Evolutionary conservation across 306 rosid genomes (phyloP), one percentile per base, ranked within the genome.

Genomic region (Castanea crenata): DNA sequence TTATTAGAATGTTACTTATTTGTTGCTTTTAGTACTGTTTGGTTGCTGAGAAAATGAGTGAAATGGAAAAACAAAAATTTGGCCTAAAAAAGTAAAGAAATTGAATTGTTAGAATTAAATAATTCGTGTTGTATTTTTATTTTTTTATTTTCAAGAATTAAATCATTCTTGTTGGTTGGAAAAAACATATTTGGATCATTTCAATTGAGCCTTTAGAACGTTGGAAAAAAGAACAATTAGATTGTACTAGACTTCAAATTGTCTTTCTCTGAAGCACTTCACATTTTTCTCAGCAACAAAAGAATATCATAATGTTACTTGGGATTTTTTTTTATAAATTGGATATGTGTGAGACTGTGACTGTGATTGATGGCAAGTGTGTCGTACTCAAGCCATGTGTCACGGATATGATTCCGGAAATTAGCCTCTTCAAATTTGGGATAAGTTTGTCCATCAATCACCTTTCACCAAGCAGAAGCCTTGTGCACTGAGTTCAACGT

Each of bases 11-110:
- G 15, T 62, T 71, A 34, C 19, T 67, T 80, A 63, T 16, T 59
- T 32, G 35, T 76, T 52, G 6, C 20, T 18, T 31, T 81, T 27
- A 9, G 1, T 15, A 38, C 7, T 64, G 74, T 79, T 79, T 64
- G 80, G 74, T 31, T 76, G 18, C 55, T 49, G 35, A 31, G 80
- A 76, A 76, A 76, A 67, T 62, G 64, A 74, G 52, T 41, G 35
- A 65, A 41, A 51, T 11, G 38, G 21, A 38, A 25, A 41, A 55
- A 20, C 12, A 25, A 41, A 4, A 32, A 10, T 4, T 11, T 10
- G 21, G 58, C n/a, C 29, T 46, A 21, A 19, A 57, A 62, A 3
- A 31, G 55, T 49, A 63, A 72, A 38, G 59, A 25, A 38, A 67
- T 70, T 4, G 32, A 27, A 34, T 29, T 64, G 9, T 13, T 13